Base-by-base conservation (phyloP, 352 stramenopile genomes). In the Phytophthora melonis region DNA sequence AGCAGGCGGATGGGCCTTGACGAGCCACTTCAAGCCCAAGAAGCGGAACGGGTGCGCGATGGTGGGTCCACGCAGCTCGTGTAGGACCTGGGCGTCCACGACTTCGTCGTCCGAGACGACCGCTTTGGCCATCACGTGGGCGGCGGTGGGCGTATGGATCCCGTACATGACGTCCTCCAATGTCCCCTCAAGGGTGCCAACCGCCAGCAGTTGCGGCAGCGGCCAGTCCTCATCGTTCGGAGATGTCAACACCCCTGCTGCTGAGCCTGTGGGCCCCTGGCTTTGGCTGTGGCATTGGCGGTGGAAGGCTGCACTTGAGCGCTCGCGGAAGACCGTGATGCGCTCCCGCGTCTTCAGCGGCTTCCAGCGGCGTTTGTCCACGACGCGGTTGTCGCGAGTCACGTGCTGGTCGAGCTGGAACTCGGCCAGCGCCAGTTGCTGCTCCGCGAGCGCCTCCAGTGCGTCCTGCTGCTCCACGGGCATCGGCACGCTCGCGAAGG, bases 161-260 rank as follows among this genome's bases (percentile, higher is more conserved):
- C 81, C 81, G 66, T 91, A 92, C 63, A 92, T 72, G 45, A 90
- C 64, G 68, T 92, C 83, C 47, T 86, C 77, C 59, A 86, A 58
- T 36, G 39, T 71, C 41, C 79, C 79, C 7, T 76, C 70, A 3
- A 84, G 57, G 16, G 21, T 75, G n/a, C 79, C 79, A 14, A 80
- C 62, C 3, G 55, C 73, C 13, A 82, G 56, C 27, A 85, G 52
- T 57, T 75, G 58, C 8, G 74, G 79, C 39, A 84, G 58, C 13
- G 65, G 69, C 72, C 72, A 79, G 47, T 68, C 39, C 13, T 77
- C 64, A 9, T 73, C 66, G n/a, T 32, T 55, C 49, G 58, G 54
- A 34, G 54, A 19, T 1, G 52, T 41, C 21, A 66, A 19, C 5
- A 64, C 13, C 11, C 36, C 54, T 3, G 2, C 34, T 14, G 32